These are phyloP conservation scores for Suillus discolor DNA, from an alignment of 768 basidiomycete species.

Conservation along the genomic window DNA sequence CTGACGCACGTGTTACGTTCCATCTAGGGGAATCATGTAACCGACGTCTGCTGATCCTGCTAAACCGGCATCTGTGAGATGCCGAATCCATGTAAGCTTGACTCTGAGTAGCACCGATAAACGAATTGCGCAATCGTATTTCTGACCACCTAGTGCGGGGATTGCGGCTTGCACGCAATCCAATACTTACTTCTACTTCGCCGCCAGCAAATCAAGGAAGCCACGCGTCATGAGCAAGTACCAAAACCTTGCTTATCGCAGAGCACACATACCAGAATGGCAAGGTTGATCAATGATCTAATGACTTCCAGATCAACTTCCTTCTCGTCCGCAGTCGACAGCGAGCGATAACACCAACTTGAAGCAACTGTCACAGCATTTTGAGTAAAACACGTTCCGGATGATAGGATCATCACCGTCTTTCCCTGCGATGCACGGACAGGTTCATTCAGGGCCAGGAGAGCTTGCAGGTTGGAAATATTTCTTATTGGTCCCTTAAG, in stretches of 20 bases:
- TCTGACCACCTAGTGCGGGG: not conserved
- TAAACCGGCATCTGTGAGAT: too few species aligned
- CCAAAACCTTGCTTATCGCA: conserved; percentile 2
- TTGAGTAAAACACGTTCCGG: not conserved
- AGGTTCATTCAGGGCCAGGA: conserved; percentile 5
- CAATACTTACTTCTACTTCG: not conserved
- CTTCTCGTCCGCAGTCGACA: not conserved
- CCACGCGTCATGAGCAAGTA: not conserved
- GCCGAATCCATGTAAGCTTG: too few species aligned
- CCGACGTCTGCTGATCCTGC: too few species aligned
- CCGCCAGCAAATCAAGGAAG: conserved; percentile 2
- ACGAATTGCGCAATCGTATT: not conserved
- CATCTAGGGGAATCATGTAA: too few species aligned
- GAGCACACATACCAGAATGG: not conserved
- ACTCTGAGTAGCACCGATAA: too few species aligned
- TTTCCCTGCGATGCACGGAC: conserved; percentile 4
- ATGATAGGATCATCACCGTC: not conserved
- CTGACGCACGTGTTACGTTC: too few species aligned
- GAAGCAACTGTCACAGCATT: not conserved
- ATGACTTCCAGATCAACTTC: not conserved
- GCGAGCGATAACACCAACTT: not conserved
- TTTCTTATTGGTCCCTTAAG: not conserved
- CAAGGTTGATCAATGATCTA: not conserved
- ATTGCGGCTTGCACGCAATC: not conserved
- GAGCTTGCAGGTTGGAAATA: not conserved